Evolutionary conservation across 139 green algal genomes (phyloP).

Genomic region (Haematococcus lacustris): DNA sequence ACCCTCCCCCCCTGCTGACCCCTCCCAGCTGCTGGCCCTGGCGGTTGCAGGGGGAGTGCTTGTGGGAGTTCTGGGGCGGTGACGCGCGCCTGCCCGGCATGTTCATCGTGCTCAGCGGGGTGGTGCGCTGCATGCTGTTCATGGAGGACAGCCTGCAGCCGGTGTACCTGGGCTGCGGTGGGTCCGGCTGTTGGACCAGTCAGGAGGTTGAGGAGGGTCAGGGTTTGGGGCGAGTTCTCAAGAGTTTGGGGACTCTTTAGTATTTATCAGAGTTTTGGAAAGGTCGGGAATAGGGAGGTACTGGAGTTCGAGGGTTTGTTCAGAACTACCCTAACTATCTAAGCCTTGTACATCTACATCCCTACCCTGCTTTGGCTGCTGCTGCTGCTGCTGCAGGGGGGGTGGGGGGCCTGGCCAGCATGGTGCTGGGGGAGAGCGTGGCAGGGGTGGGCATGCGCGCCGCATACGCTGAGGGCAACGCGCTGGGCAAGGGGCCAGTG

Average conservation of each 20-base stretch:
- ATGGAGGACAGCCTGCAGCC: conserved; percentile 8
- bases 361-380: too few species aligned
- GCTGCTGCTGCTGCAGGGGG: conserved; percentile 16
- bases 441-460: conserved; percentile 18
- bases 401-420: conserved; percentile 24
- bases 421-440: conserved; percentile 15
- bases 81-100: conserved; percentile 10
- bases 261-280: too few species aligned
- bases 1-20: too few species aligned
- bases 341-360: too few species aligned
- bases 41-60: conserved; percentile 13
- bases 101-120: conserved; percentile 31
- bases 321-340: too few species aligned
- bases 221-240: too few species aligned
- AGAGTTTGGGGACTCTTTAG: too few species aligned
- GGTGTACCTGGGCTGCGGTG: conserved; percentile 28
- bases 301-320: too few species aligned
- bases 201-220: too few species aligned
- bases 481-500: conserved; percentile 65
- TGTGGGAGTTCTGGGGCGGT: conserved; percentile 5
- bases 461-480: conserved; percentile 60
- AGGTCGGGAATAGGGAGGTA: too few species aligned
- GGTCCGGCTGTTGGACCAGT: too few species aligned
- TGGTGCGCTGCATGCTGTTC: conserved; percentile 21
- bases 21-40: too few species aligned